phyloP scores from a whole-genome alignment of 208 protist genomes.

The Crithidia bombi region DNA sequence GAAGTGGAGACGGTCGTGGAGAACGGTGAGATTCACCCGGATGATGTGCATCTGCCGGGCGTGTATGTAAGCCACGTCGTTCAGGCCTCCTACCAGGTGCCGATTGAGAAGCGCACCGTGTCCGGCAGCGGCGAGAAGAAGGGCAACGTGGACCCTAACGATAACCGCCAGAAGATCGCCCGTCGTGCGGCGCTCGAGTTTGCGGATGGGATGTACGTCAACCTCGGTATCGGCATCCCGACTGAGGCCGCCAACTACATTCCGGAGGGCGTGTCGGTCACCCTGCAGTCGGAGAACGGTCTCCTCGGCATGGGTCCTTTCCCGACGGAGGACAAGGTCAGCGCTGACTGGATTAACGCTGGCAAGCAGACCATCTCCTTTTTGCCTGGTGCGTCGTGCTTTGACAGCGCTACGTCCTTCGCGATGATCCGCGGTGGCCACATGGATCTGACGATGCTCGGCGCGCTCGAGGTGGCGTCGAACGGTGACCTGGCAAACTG shows the following conservation, averaged over 20 bases:
- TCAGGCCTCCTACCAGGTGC: slow-evolving; percentile 58
- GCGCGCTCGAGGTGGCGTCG: slow-evolving; percentile 93
- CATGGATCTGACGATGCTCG: slow-evolving; percentile 97
- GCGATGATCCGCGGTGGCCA: slow-evolving; percentile 97
- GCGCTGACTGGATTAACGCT: slow-evolving; percentile 97
- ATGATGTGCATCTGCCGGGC: slow-evolving; percentile 95
- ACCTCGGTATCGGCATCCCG: slow-evolving; percentile 97
- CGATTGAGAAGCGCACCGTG: slow-evolving; percentile 60
- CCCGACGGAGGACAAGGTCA: slow-evolving; percentile 84
- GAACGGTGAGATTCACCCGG: slow-evolving; percentile 91
- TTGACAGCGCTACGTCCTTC: slow-evolving; percentile 94
- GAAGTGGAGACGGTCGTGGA: slow-evolving; percentile 97
- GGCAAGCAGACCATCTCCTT: slow-evolving; percentile 97
- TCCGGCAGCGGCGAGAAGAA: slow-evolving; percentile 28
- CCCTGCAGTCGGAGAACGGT: slow-evolving; percentile 94
- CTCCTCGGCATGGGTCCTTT: slow-evolving; percentile 94
- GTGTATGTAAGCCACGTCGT: slow-evolving; percentile 95
- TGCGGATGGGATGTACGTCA: slow-evolving; percentile 96
- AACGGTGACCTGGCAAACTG: slow-evolving; percentile 98
- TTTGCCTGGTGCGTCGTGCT: slow-evolving; percentile 93
- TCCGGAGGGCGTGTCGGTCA: slow-evolving; percentile 78
- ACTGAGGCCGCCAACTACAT: slow-evolving; percentile 95
- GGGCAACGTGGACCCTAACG: slow-evolving; percentile 46
- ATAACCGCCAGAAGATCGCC: slow-evolving; percentile 90
- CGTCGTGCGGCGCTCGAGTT: slow-evolving; percentile 95